Evolutionary conservation across 495 filamentous ascomycete genomes (phyloP).

Genomic region (Aspergillus haitiensis): DNA sequence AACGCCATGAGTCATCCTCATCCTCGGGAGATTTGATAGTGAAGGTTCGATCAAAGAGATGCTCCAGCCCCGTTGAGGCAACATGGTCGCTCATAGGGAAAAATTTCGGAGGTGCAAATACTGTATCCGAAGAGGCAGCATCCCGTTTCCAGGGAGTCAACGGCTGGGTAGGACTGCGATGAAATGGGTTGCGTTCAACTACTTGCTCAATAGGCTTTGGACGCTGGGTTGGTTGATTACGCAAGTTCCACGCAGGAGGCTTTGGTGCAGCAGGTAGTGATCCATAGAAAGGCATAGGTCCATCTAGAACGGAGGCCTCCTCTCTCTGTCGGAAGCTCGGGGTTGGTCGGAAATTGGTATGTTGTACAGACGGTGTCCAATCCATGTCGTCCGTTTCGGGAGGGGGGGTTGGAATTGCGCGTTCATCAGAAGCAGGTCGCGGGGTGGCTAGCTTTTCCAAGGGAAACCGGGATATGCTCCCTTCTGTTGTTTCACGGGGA

Average conservation of each 20-base stretch:
- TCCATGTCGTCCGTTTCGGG: conserved; percentile 67
- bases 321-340: conserved; percentile 31
- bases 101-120: conserved; percentile 53
- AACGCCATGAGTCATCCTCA: conserved; percentile 31
- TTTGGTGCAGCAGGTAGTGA: conserved; percentile 64
- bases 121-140: conserved; percentile 25
- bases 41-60: conserved; percentile 47
- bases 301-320: conserved; percentile 38
- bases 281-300: conserved; percentile 59
- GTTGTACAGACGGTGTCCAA: conserved; percentile 69
- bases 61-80: conserved; percentile 50
- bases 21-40: conserved; percentile 45
- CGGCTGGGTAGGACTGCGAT: conserved; percentile 29
- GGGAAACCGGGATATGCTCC: conserved; percentile 38
- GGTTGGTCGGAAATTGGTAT: conserved; percentile 41
- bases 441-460: conserved; percentile 41
- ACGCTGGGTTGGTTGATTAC: conserved; percentile 52
- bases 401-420: conserved; percentile 38
- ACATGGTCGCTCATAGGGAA: conserved; percentile 47
- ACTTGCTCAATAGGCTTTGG: conserved; percentile 36
- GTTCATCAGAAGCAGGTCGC: conserved; percentile 27
- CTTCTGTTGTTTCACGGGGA: conserved; percentile 24
- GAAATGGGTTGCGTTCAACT: conserved; percentile 42
- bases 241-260: conserved; percentile 61
- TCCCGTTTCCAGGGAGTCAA: conserved; percentile 27